Conservation (phyloP, 2,329 filamentous ascomycete genomes). For the Pseudogymnoascus sp. region DNA sequence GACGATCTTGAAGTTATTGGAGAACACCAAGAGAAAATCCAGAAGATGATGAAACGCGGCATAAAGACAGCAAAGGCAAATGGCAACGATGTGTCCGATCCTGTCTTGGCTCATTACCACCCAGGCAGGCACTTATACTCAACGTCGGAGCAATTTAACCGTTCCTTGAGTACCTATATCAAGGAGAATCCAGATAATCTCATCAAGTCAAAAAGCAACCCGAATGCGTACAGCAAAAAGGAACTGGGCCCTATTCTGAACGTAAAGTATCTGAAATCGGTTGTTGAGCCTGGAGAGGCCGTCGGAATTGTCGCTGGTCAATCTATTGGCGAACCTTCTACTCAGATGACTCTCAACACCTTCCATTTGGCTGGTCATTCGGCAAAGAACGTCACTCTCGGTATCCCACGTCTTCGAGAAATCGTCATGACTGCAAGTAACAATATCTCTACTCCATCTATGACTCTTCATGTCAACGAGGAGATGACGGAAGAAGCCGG, state of each 20-base stretch:
- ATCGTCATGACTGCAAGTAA: conserved; percentile 96
- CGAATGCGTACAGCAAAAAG: conserved; percentile 33
- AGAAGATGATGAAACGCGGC: conserved; percentile 68
- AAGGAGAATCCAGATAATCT: conserved; percentile 65
- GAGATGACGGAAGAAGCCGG: conserved; percentile 63
- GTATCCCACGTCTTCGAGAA: conserved; percentile 94
- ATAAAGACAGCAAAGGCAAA: conserved; percentile 61
- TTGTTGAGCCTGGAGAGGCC: conserved; percentile 91
- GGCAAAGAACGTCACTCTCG: conserved; percentile 95
- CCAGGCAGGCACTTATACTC: conserved; percentile 75
- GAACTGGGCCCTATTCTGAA: conserved; percentile 67
- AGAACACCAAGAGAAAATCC: conserved; percentile 55
- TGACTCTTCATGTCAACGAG: conserved; percentile 73
- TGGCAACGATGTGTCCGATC: conserved; percentile 53
- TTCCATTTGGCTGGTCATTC: conserved; percentile 99
- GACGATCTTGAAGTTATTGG: conserved; percentile 56
- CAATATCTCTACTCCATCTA: conserved; percentile 81
- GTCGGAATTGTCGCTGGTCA: conserved; percentile 96
- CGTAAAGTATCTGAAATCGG: conserved; percentile 84
- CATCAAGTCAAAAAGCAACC: conserved; percentile 43
- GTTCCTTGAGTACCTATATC: conserved; percentile 65
- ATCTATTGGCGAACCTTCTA: conserved; percentile 93
- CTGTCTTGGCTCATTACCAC: conserved; percentile 63
- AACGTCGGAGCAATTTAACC: conserved; percentile 81
- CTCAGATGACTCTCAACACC: conserved; percentile 98